Evolutionary conservation across 2,329 filamentous ascomycete species (phyloP).

Genomic region (Emmonsiellopsis sp.): DNA sequence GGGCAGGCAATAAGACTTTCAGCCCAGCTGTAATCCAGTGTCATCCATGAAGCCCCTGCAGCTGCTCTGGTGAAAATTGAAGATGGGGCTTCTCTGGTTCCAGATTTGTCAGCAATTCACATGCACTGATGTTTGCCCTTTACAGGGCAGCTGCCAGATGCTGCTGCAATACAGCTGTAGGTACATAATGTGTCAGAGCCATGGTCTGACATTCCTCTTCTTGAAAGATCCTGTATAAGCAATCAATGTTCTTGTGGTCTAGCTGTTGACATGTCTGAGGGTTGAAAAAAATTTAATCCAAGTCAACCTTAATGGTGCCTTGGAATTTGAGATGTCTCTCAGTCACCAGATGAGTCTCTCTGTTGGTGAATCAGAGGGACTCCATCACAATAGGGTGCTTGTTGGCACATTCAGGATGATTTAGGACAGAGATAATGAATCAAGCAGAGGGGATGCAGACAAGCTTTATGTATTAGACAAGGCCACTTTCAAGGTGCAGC

Average conservation of each 20-base stretch:
- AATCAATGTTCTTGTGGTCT: too few species aligned
- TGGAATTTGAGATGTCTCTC: conserved; percentile 5
- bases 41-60: conserved; percentile 5
- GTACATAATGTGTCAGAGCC: too few species aligned
- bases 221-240: too few species aligned
- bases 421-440: not conserved
- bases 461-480: not conserved
- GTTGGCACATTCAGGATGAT: not conserved
- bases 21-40: conserved; percentile 4
- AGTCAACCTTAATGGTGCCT: conserved; percentile 2
- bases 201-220: too few species aligned
- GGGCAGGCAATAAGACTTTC: not conserved
- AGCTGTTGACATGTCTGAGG: too few species aligned
- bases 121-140: not conserved
- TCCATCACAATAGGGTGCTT: not conserved
- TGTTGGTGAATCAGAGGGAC: not conserved
- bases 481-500: not conserved
- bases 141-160: not conserved
- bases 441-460: not conserved
- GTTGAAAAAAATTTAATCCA: conserved; percentile 4
- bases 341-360: conserved; percentile 1
- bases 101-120: conserved; percentile 4
- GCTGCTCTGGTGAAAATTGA: conserved; percentile 1
- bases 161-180: too few species aligned
- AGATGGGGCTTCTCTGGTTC: not conserved